Percentiles rank a stretch among this genome's conserved stretches.
These are phyloP conservation scores for Leccinum fibrillosum DNA, from an alignment of 768 basidiomycete genomes.

Conservation along the genomic window DNA sequence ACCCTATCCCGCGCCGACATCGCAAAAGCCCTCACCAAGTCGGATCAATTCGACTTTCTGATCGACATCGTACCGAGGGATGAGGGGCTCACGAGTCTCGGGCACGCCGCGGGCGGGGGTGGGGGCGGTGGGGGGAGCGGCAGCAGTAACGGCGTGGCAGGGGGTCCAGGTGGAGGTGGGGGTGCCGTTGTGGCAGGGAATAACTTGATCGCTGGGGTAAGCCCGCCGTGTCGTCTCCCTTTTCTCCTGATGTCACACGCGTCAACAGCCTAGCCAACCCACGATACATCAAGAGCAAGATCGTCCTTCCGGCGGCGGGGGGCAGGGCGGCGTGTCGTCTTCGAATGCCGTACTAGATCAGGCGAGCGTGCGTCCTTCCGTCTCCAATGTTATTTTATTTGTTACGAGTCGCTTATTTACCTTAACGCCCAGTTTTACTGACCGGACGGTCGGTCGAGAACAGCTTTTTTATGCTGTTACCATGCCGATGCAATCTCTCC, in stretches of 20 bases:
- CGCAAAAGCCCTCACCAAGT: conserved; percentile 85
- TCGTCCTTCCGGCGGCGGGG: conserved; percentile 15
- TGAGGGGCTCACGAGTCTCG: conserved; percentile 39
- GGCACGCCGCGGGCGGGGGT: conserved; percentile 3
- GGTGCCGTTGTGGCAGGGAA: conserved; percentile 9
- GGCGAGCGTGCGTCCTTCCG: conserved; percentile 3
- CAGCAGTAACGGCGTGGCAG: not conserved
- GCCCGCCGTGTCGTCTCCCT: not conserved
- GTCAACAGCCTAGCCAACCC: conserved; percentile 23
- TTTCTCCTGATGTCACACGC: not conserved
- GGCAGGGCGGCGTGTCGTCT: conserved; percentile 18
- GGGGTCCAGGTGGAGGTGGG: not conserved
- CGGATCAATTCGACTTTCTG: conserved; percentile 96
- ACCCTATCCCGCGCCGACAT: conserved; percentile 93
- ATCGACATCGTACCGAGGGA: conserved; percentile 95
- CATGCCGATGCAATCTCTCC: conserved; percentile 4
- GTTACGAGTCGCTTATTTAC: not conserved
- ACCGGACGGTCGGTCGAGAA: not conserved
- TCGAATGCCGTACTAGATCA: conserved; percentile 26
- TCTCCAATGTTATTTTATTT: not conserved
- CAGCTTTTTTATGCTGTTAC: conserved; percentile 3
- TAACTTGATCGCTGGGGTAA: conserved; percentile 25
- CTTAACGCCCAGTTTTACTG: conserved; percentile 21
- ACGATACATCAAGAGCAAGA: conserved; percentile 25
- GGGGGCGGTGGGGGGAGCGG: not conserved